Evolutionary conservation across 2,329 filamentous ascomycete genomes (phyloP).

Genomic region (Boeremia exigua): DNA sequence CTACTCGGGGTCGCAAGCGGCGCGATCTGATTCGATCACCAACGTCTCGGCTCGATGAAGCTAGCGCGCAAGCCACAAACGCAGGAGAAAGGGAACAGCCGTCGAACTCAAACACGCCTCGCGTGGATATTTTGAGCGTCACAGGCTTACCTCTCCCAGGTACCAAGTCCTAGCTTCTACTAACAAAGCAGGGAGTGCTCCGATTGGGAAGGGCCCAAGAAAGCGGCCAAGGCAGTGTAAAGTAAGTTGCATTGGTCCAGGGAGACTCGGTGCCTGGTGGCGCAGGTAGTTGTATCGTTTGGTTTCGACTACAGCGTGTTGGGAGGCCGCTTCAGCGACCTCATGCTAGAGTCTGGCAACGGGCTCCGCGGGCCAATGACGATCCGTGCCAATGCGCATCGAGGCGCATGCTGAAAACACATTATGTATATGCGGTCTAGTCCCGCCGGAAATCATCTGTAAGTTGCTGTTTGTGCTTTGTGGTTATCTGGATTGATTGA

Average conservation of each 20-base stretch:
- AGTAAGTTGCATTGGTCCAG: background rate
- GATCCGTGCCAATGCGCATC: background rate
- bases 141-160: background rate
- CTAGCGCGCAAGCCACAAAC: conserved; percentile 2
- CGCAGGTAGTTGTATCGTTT: background rate
- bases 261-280: background rate
- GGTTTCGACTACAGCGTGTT: background rate
- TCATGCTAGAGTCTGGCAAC: background rate
- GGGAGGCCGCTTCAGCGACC: background rate
- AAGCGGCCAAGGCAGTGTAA: background rate
- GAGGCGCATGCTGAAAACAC: background rate
- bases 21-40: background rate
- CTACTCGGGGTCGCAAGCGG: background rate
- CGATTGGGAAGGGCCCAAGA: background rate
- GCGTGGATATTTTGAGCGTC: background rate
- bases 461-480: no score
- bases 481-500: background rate
- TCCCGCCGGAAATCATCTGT: no score
- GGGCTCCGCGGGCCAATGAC: background rate
- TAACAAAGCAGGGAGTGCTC: background rate
- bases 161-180: background rate
- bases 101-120: conserved; percentile 6
- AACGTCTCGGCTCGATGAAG: background rate
- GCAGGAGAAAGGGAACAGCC: background rate
- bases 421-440: background rate